Percentiles rank a stretch among this genome's conserved stretches.
Conservation (phyloP, 1,139 yeast genomes). For the Debaryomyces coudertii region DNA sequence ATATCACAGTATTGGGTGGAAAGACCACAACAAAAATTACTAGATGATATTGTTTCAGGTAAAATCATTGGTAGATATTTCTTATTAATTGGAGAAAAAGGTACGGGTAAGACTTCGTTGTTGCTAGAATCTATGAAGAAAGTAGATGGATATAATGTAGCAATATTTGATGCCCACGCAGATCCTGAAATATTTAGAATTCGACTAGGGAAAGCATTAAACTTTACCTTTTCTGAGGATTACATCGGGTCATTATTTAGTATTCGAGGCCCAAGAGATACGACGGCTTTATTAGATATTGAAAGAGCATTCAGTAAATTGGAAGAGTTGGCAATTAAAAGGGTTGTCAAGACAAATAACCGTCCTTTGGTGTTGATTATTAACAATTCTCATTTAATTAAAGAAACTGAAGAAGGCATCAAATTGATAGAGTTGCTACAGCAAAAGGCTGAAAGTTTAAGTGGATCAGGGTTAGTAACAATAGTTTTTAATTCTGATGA, state of each 20-base stretch:
- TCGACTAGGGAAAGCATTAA: conserved; percentile 73
- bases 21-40: conserved; percentile 65
- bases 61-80: conserved; percentile 67
- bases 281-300: conserved; percentile 79
- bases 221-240: conserved; percentile 77
- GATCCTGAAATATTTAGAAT: conserved; percentile 84
- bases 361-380: conserved; percentile 71
- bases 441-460: conserved; percentile 78
- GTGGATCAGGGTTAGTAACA: conserved; percentile 78
- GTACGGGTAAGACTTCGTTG: conserved; percentile 82
- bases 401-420: conserved; percentile 71
- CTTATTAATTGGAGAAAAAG: conserved; percentile 79
- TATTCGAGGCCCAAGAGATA: conserved; percentile 84
- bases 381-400: conserved; percentile 74
- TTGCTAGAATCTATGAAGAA: conserved; percentile 70
- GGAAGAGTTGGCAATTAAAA: conserved; percentile 68
- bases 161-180: conserved; percentile 80
- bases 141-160: conserved; percentile 65
- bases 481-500: conserved; percentile 82
- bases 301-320: conserved; percentile 79
- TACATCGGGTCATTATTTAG: conserved; percentile 81
- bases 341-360: conserved; percentile 37
- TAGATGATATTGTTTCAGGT: conserved; percentile 71
- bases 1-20: conserved; percentile 58
- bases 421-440: conserved; percentile 76